phyloP scores from a whole-genome alignment of 2,329 filamentous ascomycete genomes.

The Colletotrichum musae region DNA sequence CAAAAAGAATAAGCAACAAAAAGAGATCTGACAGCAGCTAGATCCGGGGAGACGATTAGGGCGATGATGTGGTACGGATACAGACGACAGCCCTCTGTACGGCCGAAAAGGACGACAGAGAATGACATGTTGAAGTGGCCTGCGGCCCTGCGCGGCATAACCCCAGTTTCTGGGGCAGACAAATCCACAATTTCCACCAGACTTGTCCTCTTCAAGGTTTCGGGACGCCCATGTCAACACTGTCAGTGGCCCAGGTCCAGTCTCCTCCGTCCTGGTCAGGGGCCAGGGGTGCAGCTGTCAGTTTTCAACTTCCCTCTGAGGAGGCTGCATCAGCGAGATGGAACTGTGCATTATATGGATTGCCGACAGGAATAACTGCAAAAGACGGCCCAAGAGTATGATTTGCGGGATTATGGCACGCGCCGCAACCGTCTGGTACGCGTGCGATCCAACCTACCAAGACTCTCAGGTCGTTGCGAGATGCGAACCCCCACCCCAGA shows the following conservation, averaged over 20 bases:
- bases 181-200: slow-evolving; percentile 23
- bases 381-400: background rate
- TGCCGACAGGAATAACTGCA: slow-evolving; percentile 21
- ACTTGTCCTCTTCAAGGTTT: slow-evolving; percentile 22
- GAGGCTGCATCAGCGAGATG: slow-evolving; percentile 20
- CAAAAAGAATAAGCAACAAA: slow-evolving; percentile 4
- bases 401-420: background rate
- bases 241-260: background rate
- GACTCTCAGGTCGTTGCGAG: background rate
- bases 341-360: slow-evolving; percentile 15
- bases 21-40: slow-evolving; percentile 20
- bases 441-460: background rate
- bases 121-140: slow-evolving; percentile 24
- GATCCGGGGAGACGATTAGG: slow-evolving; percentile 22
- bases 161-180: slow-evolving; percentile 26
- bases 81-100: slow-evolving; percentile 30
- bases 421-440: background rate
- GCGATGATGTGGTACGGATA: slow-evolving; percentile 39
- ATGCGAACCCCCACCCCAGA: slow-evolving; percentile 11
- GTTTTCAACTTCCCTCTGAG: slow-evolving; percentile 30
- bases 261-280: slow-evolving; percentile 4
- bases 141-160: slow-evolving; percentile 9
- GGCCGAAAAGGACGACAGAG: slow-evolving; percentile 9
- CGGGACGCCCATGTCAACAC: slow-evolving; percentile 5
- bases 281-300: slow-evolving; percentile 31